Evolutionary conservation across 2,329 filamentous ascomycete species (phyloP), one percentile per base, ranked within the genome.

Genomic region (Gliomastix tumulicola): DNA sequence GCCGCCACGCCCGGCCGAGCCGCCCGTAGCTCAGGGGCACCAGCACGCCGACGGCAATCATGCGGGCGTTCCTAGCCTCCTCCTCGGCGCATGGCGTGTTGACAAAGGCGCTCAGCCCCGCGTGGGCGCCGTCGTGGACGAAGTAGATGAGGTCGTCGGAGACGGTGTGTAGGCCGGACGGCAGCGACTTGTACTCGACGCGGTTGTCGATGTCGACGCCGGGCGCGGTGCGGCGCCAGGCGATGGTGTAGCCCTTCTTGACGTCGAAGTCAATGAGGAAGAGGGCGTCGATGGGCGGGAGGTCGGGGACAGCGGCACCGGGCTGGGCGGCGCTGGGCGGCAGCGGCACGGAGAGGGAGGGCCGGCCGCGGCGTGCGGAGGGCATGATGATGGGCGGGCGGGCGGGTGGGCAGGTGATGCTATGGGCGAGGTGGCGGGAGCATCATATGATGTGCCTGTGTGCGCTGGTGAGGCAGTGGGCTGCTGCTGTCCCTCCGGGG

Each of bases 171-270:
- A 96, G 63, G 18, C 92, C 92, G 0, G 90, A 97, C 3, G 92
- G 92, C 32, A 98, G 73, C 43, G 88, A 94, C 63, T 96, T 97
- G 74, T 88, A 98, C 63, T 98, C 92, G 51, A 96, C 88, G 18
- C 84, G 79, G 38, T 88, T 88, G 48, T 94, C 86, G 34, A 97
- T 74, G 60, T 76, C 71, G 63, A 90, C 72, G 34, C 77, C 80
- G 12, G 79, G 69, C 2, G 78, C 63, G 11, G 82, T 77, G 46
- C 77, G 79, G 59, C 94, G 88, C 92, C 92, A 97, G 23, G 79
- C 78, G 54, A 97, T 84, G 32, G 88, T 94, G 62, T 82, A 94
- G 67, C 88, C 88, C 51, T 88, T 83, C 60, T 89, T 92, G 64
- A 90, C 84, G 62, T 95, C 88, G 65, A 95, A 95, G 54, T 85